Base-by-base conservation (phyloP, 2,329 filamentous ascomycete species). In the Pseudogymnoascus sp. region DNA sequence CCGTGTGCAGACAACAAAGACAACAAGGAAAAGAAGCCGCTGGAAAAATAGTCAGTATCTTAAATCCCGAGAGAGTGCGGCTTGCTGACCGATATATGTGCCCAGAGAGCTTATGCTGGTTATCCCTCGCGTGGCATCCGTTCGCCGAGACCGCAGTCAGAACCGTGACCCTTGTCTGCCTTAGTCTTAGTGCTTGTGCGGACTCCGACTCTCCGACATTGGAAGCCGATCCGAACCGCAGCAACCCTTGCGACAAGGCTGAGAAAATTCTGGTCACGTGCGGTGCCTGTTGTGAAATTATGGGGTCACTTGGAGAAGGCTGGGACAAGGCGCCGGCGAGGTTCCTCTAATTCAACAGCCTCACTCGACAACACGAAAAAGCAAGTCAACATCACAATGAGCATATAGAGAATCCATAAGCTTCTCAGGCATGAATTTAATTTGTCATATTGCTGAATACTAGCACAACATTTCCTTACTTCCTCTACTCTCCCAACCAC, bases 11-110 rank as follows among this genome's bases (percentile, higher is more conserved):
- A 55, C 29, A 55, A 55, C 10, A 55, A 55, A 55, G 49, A 55
- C 49, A 55, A 55, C n/a, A 55, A 55, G 49, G 45, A 55, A 55
- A 55, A 55, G 49, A 55, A 19, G 49, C 49, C 49, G 29, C 49
- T 55, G 49, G 10, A 33, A 55, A 33, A 55, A 55, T 33, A 55
- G 29, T 4, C 4, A 55, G 16, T 55, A 33, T 55, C 21, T 55
- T 33, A 14, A 35, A 33, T 8, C 29, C n/a, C 2, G 29, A 33
- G 29, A 21, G 29, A 33, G 49, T 55, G 49, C 29, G 49, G 49
- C 26, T 55, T 55, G 49, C 49, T 35, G 49, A 55, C 49, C 11
- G 49, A 55, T 55, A 55, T 55, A 55, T 33, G 33, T 55, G 49
- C 49, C 49, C 16, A 55, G 49, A 21, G 49, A 55, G 49, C 49